Evolutionary conservation across 192 early-diverging fungal species (phyloP), one percentile per base, ranked within the genome.

Genomic region (Ramicandelaber brevisporus): DNA sequence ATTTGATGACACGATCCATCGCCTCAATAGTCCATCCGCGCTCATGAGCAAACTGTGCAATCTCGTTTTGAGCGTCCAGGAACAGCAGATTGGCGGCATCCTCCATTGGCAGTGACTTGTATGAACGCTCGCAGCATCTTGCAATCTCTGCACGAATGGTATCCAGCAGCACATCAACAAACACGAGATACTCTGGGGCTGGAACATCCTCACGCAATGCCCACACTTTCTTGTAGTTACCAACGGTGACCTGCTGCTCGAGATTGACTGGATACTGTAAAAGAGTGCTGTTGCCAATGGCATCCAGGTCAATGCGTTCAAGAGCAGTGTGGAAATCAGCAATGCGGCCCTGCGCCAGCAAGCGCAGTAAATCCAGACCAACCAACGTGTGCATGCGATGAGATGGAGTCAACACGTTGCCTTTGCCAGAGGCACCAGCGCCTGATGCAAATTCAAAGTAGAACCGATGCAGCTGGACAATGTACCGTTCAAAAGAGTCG

Each of bases 291-390:
- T 44, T 55, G 23, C 65, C 58, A 9, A 90, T 48, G 45, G 81
- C 73, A 17, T 74, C 63, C 10, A 73, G 63, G 27, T 82, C 79
- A 35, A 97, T 79, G 33, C 61, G 61, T 35, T 97, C 92, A 18
- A 97, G 59, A 39, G 85, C 71, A n/a, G 84, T 86, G 52, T 97
- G 92, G 51, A 97, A 97, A 41, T 97, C 92, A n/a, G 87, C 74
- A 37, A 97, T 71, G 14, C 78, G 60, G 63, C 86, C 85, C 49
- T 97, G 84, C 14, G 86, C 68, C 20, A 97, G 58, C 40, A 97
- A 63, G 27, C 81, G 76, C 38, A 97, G 60, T 20, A 97, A 62
- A 38, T 97, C 89, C 24, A 93, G 59, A 2, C 92, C 92, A 15
- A 88, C 64, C 22, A 93, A 59, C 20, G 77, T 72, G 48, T 87